Percentiles rank a stretch among this genome's conserved stretches.
Evolutionary conservation across 495 filamentous ascomycete genomes (phyloP).

Genomic region (Talaromyces proteolyticus): DNA sequence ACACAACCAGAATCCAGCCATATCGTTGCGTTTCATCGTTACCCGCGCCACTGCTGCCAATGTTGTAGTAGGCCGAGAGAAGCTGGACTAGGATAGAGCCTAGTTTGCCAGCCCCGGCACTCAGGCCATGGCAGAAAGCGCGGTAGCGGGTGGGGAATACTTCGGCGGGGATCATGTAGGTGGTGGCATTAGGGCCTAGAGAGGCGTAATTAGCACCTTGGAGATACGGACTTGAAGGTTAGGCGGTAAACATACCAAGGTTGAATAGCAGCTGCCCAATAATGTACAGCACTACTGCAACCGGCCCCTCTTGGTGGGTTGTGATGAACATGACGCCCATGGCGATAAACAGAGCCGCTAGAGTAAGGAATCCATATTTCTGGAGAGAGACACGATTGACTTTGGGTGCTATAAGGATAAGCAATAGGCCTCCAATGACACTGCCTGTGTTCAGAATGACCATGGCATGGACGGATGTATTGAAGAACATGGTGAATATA

Average conservation of each 20-base stretch:
- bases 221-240: conserved; percentile 48
- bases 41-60: conserved; percentile 19
- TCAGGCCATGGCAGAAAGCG: conserved; percentile 35
- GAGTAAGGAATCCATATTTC: conserved; percentile 40
- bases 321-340: conserved; percentile 15
- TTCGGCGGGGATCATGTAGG: conserved; percentile 38
- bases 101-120: conserved; percentile 38
- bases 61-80: conserved; percentile 36
- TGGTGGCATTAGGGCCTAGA: conserved; percentile 23
- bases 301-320: conserved; percentile 4
- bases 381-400: conserved; percentile 43
- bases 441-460: conserved; percentile 40
- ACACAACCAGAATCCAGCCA: conserved; percentile 38
- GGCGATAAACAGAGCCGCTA: conserved; percentile 14
- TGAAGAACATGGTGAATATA: conserved; percentile 33
- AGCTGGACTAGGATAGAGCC: conserved; percentile 35
- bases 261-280: conserved; percentile 24
- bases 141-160: conserved; percentile 44
- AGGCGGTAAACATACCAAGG: conserved; percentile 45
- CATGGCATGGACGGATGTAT: conserved; percentile 31
- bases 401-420: conserved; percentile 37
- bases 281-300: conserved; percentile 18
- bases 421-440: conserved; percentile 36
- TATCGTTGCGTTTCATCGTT: conserved; percentile 28
- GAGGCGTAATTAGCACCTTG: conserved; percentile 21